Base-by-base conservation (phyloP, 2,329 filamentous ascomycete genomes). In the Cladophialophora carrionii region DNA sequence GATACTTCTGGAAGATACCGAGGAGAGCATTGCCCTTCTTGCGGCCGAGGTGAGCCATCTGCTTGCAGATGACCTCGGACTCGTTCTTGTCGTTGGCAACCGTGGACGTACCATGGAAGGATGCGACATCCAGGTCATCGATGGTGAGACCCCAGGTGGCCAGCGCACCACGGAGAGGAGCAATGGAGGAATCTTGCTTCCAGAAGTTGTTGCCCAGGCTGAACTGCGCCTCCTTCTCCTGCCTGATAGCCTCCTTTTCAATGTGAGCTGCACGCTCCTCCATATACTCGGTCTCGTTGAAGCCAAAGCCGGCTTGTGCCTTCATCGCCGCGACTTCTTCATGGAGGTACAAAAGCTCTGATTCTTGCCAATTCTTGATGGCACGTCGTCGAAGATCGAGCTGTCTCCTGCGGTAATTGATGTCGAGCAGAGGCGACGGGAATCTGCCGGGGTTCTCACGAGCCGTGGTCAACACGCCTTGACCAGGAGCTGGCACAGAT, bases 21-120 rank as follows among this genome's bases (percentile, higher is more conserved):
- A 98, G 81, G 14, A 99, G 84, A 34, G 95, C 93, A 75, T 99
- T 99, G 74, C 96, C 95, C 88, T 97, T 97, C 80, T 89, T 90
- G 73, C 95, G 91, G 71, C 95, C 95, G 60, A 99, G 88, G 76
- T 99, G 96, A 73, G 89, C 88, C 79, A 99, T 87, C 81, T 99
- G 96, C 78, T 97, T 88, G 84, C 94, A 97, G 73, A 99, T 90
- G 75, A 97, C 95, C 61, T 93, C 93, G 20, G 95, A 98, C 79
- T 99, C 95, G 80, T 99, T 99, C 88, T 98, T 98, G 84, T 99
- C 95, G 79, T 99, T 99, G 72, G 95, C 95, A 76, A 96, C 92
- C 71, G 95, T 99, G 0, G 95, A 98, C 48, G 95, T 99, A 74
- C 95, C 95, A 83, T 99, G 95, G 91, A 98, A 98, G 14, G 95